Percentiles rank a stretch among this genome's conserved stretches.
phyloP scores from a whole-genome alignment of 2,329 filamentous ascomycete genomes.

The Lecanosticta acicola region DNA sequence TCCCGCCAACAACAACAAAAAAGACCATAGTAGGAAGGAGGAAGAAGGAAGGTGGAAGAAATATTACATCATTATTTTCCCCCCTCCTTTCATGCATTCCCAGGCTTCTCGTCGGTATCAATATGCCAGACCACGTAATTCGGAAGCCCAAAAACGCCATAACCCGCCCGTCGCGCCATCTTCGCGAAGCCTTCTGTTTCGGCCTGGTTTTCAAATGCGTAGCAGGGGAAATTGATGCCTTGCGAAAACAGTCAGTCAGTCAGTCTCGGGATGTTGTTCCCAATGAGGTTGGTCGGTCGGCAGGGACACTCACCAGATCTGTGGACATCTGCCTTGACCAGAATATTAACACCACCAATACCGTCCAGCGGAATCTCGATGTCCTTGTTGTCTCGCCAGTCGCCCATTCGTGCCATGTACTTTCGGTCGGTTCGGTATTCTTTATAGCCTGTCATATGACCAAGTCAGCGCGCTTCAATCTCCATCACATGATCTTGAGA shows the following conservation, averaged over 20 bases:
- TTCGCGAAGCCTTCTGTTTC: slow-evolving; percentile 98
- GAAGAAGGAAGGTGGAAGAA: no score
- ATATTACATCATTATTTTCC: no score
- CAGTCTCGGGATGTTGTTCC: not conserved
- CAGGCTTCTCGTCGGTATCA: slow-evolving; percentile 89
- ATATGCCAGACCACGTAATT: slow-evolving; percentile 99
- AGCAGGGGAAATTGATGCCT: slow-evolving; percentile 97
- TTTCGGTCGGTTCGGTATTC: slow-evolving; percentile 85
- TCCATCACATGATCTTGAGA: not conserved
- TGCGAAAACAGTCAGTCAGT: slow-evolving; percentile 3
- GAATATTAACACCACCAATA: slow-evolving; percentile 92
- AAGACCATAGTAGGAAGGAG: no score
- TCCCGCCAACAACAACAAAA: no score
- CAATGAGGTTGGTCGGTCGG: not conserved
- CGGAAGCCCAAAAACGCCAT: slow-evolving; percentile 82
- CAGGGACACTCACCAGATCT: slow-evolving; percentile 64
- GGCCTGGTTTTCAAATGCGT: slow-evolving; percentile 96
- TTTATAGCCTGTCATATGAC: slow-evolving; percentile 66
- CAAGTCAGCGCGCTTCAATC: not conserved
- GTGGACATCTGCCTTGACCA: slow-evolving; percentile 97
- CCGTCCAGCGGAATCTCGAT: slow-evolving; percentile 89
- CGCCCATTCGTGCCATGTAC: slow-evolving; percentile 86
- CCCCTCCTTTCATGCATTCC: slow-evolving; percentile 52
- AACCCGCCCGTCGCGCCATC: slow-evolving; percentile 95
- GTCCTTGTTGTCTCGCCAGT: slow-evolving; percentile 88